Evolutionary conservation across 176 grass and related monocot genomes (phyloP).

Genomic region (Oryza officinalis): DNA sequence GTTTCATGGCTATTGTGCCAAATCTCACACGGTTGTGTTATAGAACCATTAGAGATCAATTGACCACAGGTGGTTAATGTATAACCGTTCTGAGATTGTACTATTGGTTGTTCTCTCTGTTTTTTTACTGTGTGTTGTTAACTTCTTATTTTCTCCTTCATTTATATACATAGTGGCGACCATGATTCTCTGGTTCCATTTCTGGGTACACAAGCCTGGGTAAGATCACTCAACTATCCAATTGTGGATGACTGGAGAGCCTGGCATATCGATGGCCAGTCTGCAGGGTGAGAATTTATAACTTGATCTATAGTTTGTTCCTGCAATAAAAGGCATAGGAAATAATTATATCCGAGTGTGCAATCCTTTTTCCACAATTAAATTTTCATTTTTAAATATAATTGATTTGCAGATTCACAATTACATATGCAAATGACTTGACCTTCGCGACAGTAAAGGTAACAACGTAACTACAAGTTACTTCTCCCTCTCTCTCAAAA

Average conservation of each 20-base stretch:
- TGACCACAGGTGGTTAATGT: no score
- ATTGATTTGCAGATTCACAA: slow-evolving; percentile 20
- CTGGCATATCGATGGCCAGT: slow-evolving; percentile 44
- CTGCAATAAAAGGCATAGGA: not conserved
- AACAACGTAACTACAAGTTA: not conserved
- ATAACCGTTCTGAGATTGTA: no score
- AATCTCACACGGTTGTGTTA: no score
- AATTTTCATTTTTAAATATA: not conserved
- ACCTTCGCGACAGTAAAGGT: slow-evolving; percentile 59
- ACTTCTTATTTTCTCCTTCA: not conserved
- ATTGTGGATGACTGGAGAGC: slow-evolving; percentile 60
- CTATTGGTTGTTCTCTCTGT: no score
- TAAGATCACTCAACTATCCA: slow-evolving; percentile 60
- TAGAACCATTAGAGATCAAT: no score
- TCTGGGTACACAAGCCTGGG: slow-evolving; percentile 64
- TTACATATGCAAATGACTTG: slow-evolving; percentile 42
- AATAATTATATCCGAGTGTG: not conserved
- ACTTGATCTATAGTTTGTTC: not conserved
- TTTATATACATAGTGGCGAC: not conserved
- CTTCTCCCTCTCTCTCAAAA: no score
- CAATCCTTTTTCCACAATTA: not conserved
- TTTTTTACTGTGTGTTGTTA: no score
- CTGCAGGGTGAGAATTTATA: slow-evolving; percentile 40
- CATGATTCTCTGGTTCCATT: slow-evolving; percentile 56
- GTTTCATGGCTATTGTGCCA: no score